Evolutionary conservation across 2,329 filamentous ascomycete species (phyloP), one percentile per base, ranked within the genome.

Genomic region (Diaporthe ampelina): DNA sequence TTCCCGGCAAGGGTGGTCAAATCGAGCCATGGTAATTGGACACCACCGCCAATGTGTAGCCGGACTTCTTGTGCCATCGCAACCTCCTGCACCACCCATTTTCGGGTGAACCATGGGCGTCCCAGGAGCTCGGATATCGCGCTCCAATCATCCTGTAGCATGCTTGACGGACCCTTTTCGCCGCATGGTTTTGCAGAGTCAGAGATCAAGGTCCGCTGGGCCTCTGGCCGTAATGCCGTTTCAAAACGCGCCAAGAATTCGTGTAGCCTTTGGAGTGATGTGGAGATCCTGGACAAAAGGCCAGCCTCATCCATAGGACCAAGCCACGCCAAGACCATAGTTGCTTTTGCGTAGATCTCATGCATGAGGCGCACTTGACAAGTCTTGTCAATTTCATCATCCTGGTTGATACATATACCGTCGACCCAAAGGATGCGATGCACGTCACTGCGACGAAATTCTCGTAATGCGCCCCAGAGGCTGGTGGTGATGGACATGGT

Each of bases 121-220:
- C 19, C 19, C 19, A 48, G 7, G 45, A 48, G 45, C 21, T n/a
- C 19, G 4, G 13, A 8, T n/a, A 48, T 15, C 21, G 8, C 45
- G 8, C 8, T 48, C 21, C 6, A 10, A 8, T n/a, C 45, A 4
- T 48, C 8, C 21, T n/a, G 3, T 15, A 3, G 21, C 4, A 48
- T 48, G 8, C 8, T 21, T 21, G 43, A 7, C 17, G 3, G 17
- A 19, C 3, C 43, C 17, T 9, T 19, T 8, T 19, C 21, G 43
- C 43, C 17, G 43, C 21, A 1, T 48, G 11, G 3, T 1, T n/a
- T n/a, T 8, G 21, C 13, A 21, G n/a, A n/a, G 19, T 48, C 19
- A 10, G 21, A 21, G 1, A 48, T 8, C 21, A 48, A n/a, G 21
- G 21, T n/a, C 45, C 3, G 2, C 0, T n/a, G 8, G 0, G 0